Base-by-base conservation (phyloP, 768 basidiomycete species). In the Phylloporus scabripes region DNA sequence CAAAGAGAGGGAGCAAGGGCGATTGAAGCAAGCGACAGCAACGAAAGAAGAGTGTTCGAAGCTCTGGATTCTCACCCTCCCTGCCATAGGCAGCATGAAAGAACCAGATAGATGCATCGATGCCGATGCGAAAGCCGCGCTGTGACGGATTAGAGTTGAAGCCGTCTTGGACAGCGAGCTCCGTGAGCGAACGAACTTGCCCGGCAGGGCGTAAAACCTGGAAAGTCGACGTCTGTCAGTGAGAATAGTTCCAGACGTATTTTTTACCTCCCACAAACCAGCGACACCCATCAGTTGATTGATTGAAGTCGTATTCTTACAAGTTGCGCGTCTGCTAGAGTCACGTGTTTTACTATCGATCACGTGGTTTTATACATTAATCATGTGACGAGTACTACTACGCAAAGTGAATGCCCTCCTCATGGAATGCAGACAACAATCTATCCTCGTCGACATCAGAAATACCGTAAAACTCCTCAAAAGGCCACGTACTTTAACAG, bases 11-110 rank as follows among this genome's bases (percentile, higher is more conserved):
- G 10, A 92, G 75, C 55, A 95, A 82, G 0, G 92, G 91, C 5
- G 82, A 76, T 48, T 76, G 78, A 65, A 89, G 79, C 3, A 96
- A 77, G 20, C 79, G 80, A 33, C 84, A 81, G 64, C 90, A 91
- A 39, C 88, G 85, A 66, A 92, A 94, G 72, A 93, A 86, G 6
- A 87, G 70, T 0, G 87, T 92, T 23, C 91, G 74, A 8, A 93
- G 73, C 47, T 90, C 87, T 7, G 92, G 92, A 50, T 93, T 93
- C 64, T 92, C 88, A 11, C 91, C 92, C 57, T 87, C 85, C 48
- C 69, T 72, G 11, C 85, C 83, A 55, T 86, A 80, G 20, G 83
- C 77, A 4, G 67, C 66, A 36, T 92, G 89, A 52, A 84, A 87
- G 61, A 87, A 86, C 86, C 85, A 88, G 48, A 90, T 66, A 67